Base-by-base conservation (phyloP, 768 basidiomycete genomes). In the Hericium rajendrae region DNA sequence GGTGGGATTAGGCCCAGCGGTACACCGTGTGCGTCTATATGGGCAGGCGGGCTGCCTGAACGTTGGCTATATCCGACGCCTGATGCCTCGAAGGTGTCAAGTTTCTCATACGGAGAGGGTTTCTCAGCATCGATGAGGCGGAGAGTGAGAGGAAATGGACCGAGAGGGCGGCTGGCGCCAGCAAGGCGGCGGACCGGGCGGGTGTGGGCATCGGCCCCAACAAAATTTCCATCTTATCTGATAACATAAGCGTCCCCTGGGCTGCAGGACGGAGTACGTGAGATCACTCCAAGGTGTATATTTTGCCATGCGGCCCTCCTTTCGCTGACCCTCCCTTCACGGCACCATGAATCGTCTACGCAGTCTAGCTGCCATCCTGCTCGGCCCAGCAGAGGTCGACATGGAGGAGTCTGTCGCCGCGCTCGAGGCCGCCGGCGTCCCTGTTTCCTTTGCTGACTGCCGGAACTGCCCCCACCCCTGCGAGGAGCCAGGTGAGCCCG, bases 391-490 rank as follows among this genome's bases (percentile, higher is more conserved):
- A 5, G 53, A 58, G 15, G 26, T 43, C 11, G 49, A 63, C 26
- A 10, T 51, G 32, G 59, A 60, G 12, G 59, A 61, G n/a, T 55
- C 59, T 0, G 54, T 56, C 26, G 54, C 58, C 28, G 59, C 62
- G 18, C 52, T 59, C n/a, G 63, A 61, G 43, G 55, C 60, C 0
- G 60, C 57, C 1, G 57, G 62, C 6, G 64, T 70, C 13, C 68
- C 68, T 18, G 66, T 64, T 10, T 63, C 69, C 20, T 57, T 57
- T n/a, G 69, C 64, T 20, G 58, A 64, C n/a, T 61, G 63, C 40
- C 60, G 66, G 37, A 66, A 61, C 37, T 65, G 68, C 26, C 67
- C 68, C 12, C 65, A 71, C 55, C 64, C 65, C 1, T 73, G 72
- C 54, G 62, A 68, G 4, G 65, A 70, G 20, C 20, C 32, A 26